Evolutionary conservation across 176 grass and related monocot species (phyloP), one percentile per base, ranked within the genome.

Genomic region (Avena atlantica): DNA sequence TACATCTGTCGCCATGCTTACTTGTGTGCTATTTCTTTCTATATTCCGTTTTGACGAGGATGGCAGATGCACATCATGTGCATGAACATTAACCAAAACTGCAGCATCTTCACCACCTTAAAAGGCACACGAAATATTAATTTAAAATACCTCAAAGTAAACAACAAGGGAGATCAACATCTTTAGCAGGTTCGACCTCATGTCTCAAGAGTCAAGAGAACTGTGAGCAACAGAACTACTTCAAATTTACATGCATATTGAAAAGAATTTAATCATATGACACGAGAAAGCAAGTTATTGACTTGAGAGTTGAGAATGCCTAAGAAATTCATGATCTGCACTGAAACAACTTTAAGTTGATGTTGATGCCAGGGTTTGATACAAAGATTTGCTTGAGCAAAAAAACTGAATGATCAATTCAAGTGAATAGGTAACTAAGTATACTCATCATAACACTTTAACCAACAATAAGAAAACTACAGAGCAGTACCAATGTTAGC

Each of bases 251-350:
- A 52, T 60, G 86, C 23, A 60, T 56, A 77, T 44, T 50, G 1
- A 89, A 80, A 12, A 80, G 42, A 86, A 5, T 70, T 82, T 82
- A 70, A 90, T 58, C 70, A 40, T 61, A 84, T 52, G 40, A 80
- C 34, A 89, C 31, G 49, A 69, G 15, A 73, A 52, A 79, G 23
- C 58, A 64, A 48, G 37, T 65, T 64, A 76, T 57, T 25, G 27
- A 24, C 50, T 81, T 21, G 19, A 76, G n/a, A 27, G 72, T 81
- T 21, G 19, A 76, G n/a, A 27, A 79, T 51, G 74, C 10, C 24
- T 50, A 11, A 47, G 70, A 55, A 74, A 25, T 17, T 67, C 57
- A 58, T 17, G 67, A 31, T 59, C 42, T 75, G 58, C n/a, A 15
- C 37, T 57, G 1, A 66, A 66, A 66, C 12, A 31, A 31, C 24